These are phyloP conservation scores for Curvularia spicifera DNA, from an alignment of 2,329 filamentous ascomycete species.

Conservation along the genomic window DNA sequence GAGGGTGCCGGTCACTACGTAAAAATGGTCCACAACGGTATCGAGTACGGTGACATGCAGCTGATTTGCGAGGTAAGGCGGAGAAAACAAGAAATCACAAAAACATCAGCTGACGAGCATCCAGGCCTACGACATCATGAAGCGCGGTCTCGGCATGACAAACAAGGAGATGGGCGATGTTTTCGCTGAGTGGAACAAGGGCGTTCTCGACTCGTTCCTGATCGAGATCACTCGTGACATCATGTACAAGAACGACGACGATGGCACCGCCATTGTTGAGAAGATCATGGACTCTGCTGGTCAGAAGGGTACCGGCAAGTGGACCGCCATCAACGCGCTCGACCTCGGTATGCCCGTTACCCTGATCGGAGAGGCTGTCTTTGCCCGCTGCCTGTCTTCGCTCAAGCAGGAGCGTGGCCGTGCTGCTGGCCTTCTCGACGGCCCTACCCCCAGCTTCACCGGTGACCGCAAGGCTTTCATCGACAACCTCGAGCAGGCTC, in stretches of 20 bases:
- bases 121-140: constrained; percentile 99
- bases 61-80: constrained; percentile 90
- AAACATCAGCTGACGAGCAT: constrained; percentile 23
- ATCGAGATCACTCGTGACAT: constrained; percentile 99
- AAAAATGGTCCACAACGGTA: constrained; percentile 99
- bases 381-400: constrained; percentile 89
- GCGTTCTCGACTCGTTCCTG: constrained; percentile 95
- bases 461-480: constrained; percentile 94
- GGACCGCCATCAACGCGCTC: constrained; percentile 98
- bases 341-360: constrained; percentile 99
- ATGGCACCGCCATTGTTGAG: constrained; percentile 88
- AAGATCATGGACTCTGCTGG: constrained; percentile 99
- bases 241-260: constrained; percentile 97
- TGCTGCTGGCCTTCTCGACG: constrained; percentile 78
- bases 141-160: constrained; percentile 88
- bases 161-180: constrained; percentile 96
- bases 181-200: constrained; percentile 96
- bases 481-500: constrained; percentile 95
- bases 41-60: constrained; percentile 99
- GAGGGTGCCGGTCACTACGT: constrained; percentile 99
- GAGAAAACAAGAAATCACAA: background rate
- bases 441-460: constrained; percentile 79
- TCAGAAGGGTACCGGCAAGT: constrained; percentile 99
- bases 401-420: constrained; percentile 91
- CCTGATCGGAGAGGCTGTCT: constrained; percentile 95